Conservation (phyloP, 176 grass and related monocot genomes). For the Alopecurus myosuroides region DNA sequence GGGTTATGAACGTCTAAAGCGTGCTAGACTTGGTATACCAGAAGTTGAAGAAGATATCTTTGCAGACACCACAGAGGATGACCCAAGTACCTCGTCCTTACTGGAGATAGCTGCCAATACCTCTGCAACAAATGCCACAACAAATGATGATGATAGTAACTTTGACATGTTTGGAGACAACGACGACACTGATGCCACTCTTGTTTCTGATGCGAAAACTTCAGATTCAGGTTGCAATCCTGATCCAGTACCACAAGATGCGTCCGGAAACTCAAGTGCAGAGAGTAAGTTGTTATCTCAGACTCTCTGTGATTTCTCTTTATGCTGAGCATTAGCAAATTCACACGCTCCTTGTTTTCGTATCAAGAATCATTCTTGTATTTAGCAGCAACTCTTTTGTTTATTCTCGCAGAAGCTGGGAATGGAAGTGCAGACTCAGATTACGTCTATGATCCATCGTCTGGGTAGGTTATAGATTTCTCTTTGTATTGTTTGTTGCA, state of each 20-base stretch:
- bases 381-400: conserved; percentile 1
- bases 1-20: conserved; percentile 75
- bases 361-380: neutral
- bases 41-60: conserved; percentile 47
- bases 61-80: conserved; percentile 40
- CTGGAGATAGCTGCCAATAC: conserved; percentile 48
- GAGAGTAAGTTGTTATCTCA: conserved; percentile 17
- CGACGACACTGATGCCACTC: conserved; percentile 62
- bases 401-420: conserved; percentile 45
- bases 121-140: conserved; percentile 26
- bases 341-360: neutral
- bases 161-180: conserved; percentile 87
- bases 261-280: conserved; percentile 28
- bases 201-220: conserved; percentile 29
- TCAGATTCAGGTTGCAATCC: conserved; percentile 26
- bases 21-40: conserved; percentile 51
- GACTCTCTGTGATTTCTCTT: conserved; percentile 2
- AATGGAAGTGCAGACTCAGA: conserved; percentile 57
- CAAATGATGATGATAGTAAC: conserved; percentile 49
- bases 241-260: conserved; percentile 22
- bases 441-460: conserved; percentile 77
- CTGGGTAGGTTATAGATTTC: conserved; percentile 55
- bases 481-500: conserved; percentile 3
- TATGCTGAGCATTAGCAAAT: neutral
- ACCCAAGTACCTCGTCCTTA: conserved; percentile 37